Conservation (phyloP, 768 basidiomycete species). For the Tulasnella calospora region DNA sequence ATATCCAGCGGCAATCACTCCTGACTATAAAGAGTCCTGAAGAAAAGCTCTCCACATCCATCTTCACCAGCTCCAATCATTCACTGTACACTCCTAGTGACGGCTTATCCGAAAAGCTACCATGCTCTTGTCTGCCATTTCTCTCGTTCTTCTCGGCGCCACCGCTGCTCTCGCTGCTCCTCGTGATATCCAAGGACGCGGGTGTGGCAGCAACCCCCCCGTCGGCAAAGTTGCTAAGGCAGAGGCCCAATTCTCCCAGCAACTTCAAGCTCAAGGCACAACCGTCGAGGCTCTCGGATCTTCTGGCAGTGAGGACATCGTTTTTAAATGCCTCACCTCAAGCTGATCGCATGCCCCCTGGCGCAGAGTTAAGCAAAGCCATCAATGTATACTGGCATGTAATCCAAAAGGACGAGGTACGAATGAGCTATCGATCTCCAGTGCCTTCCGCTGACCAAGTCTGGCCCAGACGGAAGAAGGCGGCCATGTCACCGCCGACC, state of each 20-base stretch:
- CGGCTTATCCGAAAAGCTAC: not conserved
- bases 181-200: not conserved
- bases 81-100: not conserved
- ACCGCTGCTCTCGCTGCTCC: slow-evolving; percentile 6
- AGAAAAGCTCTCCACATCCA: not conserved
- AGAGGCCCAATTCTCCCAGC: slow-evolving; percentile 13
- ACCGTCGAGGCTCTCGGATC: slow-evolving; percentile 1
- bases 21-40: not conserved
- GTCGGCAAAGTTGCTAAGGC: slow-evolving; percentile 10
- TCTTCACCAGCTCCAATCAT: not conserved
- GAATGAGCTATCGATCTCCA: not conserved
- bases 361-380: not conserved
- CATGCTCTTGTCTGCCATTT: not conserved
- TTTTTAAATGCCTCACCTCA: not conserved
- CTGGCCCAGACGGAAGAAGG: not conserved
- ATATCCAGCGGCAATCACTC: too few species aligned
- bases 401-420: slow-evolving; percentile 8
- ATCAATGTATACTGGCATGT: slow-evolving; percentile 19
- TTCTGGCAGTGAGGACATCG: not conserved
- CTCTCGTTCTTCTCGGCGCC: not conserved
- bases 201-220: not conserved
- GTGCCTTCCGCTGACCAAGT: not conserved
- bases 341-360: not conserved
- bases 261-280: not conserved
- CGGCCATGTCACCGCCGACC: slow-evolving; percentile 19